Evolutionary conservation across 140 eudicot genomes (phyloP), one percentile per base, ranked within the genome.

Genomic region (Erigeron philadelphicus): DNA sequence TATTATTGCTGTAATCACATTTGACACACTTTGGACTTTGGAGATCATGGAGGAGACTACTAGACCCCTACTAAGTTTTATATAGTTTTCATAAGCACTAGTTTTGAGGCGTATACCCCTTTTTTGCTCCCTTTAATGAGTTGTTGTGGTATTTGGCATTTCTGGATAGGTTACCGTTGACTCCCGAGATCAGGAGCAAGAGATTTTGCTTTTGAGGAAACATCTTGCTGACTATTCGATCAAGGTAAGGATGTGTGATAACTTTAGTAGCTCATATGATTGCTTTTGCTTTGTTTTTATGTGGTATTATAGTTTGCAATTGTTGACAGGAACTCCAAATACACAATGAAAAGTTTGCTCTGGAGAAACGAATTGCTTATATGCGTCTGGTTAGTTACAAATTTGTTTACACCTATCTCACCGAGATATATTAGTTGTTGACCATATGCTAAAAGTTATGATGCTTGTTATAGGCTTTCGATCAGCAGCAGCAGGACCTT

Each of bases 401-500:
- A 35, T 31, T 57, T 52, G 71, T 55, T 47, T 60, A 54, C 31
- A 25, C 66, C 21, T 65, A 35, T 38, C 13, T 52, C 52, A n/a
- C 23, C 25, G 49, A 15, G 38, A 31, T 58, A 18, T 57, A 62
- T 15, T 58, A 45, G 70, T 42, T 40, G 11, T 50, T 68, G 16
- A 8, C n/a, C 15, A 8, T 16, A 16, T 38, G 10, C 48, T 61
- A 44, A 76, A 47, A 69, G 9, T 70, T 47, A 72, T 54, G 41
- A 58, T 78, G 16, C 41, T 72, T 74, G 71, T 17, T 70, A 12
- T 64, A 92, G 98, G 98, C 96, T 69, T 92, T 92, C 67, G 96
- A 92, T 81, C 95, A 92, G 86, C 98, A 92, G 79, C 98, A 92
- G 50, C 96, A 84, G 76, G 98, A 92, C 72, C 88, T 92, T 11